Evolutionary conservation across 2,329 filamentous ascomycete species (phyloP), one percentile per base, ranked within the genome.

Genomic region (Epichloe elymi): DNA sequence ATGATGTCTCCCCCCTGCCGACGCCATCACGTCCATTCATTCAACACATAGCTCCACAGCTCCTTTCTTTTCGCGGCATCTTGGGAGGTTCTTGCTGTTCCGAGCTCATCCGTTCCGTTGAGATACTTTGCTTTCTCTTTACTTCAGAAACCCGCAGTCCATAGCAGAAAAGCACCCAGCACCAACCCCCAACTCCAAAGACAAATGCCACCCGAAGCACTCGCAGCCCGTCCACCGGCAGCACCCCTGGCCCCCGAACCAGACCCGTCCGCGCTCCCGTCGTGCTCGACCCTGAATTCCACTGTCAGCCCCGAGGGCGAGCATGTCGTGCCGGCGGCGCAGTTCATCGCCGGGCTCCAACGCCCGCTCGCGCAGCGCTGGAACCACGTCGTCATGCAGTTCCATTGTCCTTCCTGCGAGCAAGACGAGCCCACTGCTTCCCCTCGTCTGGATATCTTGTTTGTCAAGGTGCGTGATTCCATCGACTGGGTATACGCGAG

Each of bases 391-490:
- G 65, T 67, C 64, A 78, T 71, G 64, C 75, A 78, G 61, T 77
- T 75, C 75, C 75, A 78, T 54, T 71, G 68, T n/a, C 75, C 74
- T 53, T 78, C 74, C 12, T 63, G 58, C 11, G 63, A 60, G 60
- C 74, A 78, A 4, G 61, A 56, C 2, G 69, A 62, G 19, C 71
- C 71, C 3, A 58, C 61, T 12, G 61, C 53, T 53, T 68, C 59
- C 14, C 58, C 57, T n/a, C 61, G 60, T 26, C 50, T 54, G 11
- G 52, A 17, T 1, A 61, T 43, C 37, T 43, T n/a, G n/a, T 45
- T 35, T 12, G 20, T n/a, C 1, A 15, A 30, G 1, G 12, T 14
- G n/a, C 3, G 36, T 14, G n/a, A 23, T 2, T 42, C 11, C 8
- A 5, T 14, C n/a, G 23, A 14, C 3, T 44, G 45, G 15, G 50